A percentile compares a stretch with the other conserved stretches of the same genome.
Conservation (phyloP, 208 protist genomes). For the Endotrypanum monterogeii region DNA sequence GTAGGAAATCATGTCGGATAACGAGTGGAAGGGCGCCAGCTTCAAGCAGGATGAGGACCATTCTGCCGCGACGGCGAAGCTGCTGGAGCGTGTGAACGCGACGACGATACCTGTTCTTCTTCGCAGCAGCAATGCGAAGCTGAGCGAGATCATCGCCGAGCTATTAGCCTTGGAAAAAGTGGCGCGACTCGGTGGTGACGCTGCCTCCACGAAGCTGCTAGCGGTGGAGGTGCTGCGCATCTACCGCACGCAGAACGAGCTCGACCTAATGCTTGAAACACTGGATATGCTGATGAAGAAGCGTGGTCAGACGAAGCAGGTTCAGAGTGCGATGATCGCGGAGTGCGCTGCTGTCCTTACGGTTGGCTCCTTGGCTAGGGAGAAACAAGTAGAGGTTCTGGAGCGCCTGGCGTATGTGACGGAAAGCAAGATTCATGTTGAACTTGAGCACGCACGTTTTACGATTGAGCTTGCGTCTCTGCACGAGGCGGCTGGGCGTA, state of each 20-base stretch:
- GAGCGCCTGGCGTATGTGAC: slow-evolving; percentile 90
- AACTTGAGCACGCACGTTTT: slow-evolving; percentile 95
- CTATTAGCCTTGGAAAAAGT: slow-evolving; percentile 92
- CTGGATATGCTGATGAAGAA: slow-evolving; percentile 93
- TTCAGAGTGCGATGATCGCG: slow-evolving; percentile 92
- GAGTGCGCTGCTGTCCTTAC: slow-evolving; percentile 76
- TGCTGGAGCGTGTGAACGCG: slow-evolving; percentile 80
- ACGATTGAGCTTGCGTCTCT: slow-evolving; percentile 91
- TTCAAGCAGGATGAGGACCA: slow-evolving; percentile 91
- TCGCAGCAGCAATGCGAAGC: slow-evolving; percentile 48
- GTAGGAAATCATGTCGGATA: slow-evolving; percentile 49
- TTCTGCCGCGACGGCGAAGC: slow-evolving; percentile 53
- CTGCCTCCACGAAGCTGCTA: slow-evolving; percentile 75
- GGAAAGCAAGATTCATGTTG: slow-evolving; percentile 97
- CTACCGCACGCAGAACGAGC: slow-evolving; percentile 81
- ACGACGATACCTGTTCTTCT: slow-evolving; percentile 76
- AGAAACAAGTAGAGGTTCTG: slow-evolving; percentile 83
- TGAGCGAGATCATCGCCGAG: slow-evolving; percentile 85
- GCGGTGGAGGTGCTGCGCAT: slow-evolving; percentile 89
- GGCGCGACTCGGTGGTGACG: slow-evolving; percentile 82
- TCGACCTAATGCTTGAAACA: slow-evolving; percentile 82
- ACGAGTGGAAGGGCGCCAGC: slow-evolving; percentile 86
- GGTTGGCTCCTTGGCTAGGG: slow-evolving; percentile 49
- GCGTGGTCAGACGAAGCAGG: slow-evolving; percentile 93
- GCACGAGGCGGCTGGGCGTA: slow-evolving; percentile 89